Percentiles rank a stretch among this genome's conserved stretches.
phyloP scores from a whole-genome alignment of 1,284 basidiomycete species.

The Austroboletus niveus region DNA sequence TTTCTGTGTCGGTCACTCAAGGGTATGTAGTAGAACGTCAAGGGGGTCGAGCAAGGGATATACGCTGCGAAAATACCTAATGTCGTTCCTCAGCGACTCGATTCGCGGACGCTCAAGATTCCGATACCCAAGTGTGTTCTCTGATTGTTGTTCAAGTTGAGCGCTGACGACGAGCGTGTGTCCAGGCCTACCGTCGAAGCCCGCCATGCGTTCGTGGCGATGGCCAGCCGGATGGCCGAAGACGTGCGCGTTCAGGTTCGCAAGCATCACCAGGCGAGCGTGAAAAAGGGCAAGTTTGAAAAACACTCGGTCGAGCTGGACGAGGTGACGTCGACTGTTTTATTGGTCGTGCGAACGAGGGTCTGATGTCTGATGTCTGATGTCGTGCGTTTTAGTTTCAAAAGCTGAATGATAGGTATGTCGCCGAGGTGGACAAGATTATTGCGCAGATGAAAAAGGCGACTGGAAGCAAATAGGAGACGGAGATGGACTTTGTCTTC shows the following conservation, averaged over 20 bases:
- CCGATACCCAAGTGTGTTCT: constrained; percentile 62
- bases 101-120: not conserved
- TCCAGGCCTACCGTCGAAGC: constrained; percentile 73
- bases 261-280: constrained; percentile 57
- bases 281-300: constrained; percentile 66
- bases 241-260: constrained; percentile 74
- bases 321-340: constrained; percentile 45
- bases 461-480: constrained; percentile 35
- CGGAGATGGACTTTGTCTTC: not conserved
- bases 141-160: not conserved
- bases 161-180: not conserved
- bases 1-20: not conserved
- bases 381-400: constrained; percentile 53
- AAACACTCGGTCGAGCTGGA: constrained; percentile 66
- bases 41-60: constrained; percentile 67
- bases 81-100: constrained; percentile 46
- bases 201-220: constrained; percentile 50
- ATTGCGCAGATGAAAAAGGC: constrained; percentile 64
- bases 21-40: constrained; percentile 56
- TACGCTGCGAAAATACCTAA: constrained; percentile 70
- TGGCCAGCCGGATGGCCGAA: constrained; percentile 59
- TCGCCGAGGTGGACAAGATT: constrained; percentile 64
- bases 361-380: no score
- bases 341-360: not conserved
- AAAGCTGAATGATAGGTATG: constrained; percentile 59